Evolutionary conservation across 768 basidiomycete species (phyloP).

Genomic region (Dictyophora rubrovolvata): DNA sequence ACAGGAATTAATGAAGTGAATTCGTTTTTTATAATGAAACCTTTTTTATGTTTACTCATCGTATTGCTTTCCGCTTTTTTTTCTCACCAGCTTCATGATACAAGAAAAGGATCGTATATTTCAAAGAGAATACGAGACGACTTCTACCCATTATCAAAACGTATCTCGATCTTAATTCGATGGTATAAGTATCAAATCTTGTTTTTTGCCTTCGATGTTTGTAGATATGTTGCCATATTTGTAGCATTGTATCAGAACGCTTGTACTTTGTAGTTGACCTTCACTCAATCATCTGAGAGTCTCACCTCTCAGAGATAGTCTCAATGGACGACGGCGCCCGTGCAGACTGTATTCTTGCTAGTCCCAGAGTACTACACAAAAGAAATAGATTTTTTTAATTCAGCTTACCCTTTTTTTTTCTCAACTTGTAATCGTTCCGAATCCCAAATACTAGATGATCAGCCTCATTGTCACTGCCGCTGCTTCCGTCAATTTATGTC

Average conservation of each 20-base stretch:
- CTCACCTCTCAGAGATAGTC: too few species aligned
- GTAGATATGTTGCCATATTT: background rate
- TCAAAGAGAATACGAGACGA: conserved; percentile 66
- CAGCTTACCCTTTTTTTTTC: too few species aligned
- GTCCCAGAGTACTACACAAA: too few species aligned
- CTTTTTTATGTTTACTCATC: background rate
- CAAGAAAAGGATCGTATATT: conserved; percentile 67
- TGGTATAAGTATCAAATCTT: too few species aligned
- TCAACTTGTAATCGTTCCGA: too few species aligned
- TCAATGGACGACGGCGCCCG: too few species aligned
- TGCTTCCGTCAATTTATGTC: too few species aligned
- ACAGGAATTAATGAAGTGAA: conserved; percentile 75
- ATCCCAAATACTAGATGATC: too few species aligned
- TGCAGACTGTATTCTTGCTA: too few species aligned
- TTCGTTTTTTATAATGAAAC: conserved; percentile 7
- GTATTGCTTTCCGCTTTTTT: background rate
- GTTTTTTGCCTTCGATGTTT: background rate
- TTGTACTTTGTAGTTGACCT: background rate
- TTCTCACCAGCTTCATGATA: conserved; percentile 58
- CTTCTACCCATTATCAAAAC: conserved; percentile 73
- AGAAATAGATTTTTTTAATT: too few species aligned
- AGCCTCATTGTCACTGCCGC: too few species aligned
- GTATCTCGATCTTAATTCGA: conserved; percentile 54
- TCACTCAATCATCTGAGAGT: too few species aligned
- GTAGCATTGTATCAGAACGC: background rate